Percentiles rank a stretch among this genome's conserved stretches.
Evolutionary conservation across 176 grass and related monocot species (phyloP).

Genomic region (Oryza meridionalis): DNA sequence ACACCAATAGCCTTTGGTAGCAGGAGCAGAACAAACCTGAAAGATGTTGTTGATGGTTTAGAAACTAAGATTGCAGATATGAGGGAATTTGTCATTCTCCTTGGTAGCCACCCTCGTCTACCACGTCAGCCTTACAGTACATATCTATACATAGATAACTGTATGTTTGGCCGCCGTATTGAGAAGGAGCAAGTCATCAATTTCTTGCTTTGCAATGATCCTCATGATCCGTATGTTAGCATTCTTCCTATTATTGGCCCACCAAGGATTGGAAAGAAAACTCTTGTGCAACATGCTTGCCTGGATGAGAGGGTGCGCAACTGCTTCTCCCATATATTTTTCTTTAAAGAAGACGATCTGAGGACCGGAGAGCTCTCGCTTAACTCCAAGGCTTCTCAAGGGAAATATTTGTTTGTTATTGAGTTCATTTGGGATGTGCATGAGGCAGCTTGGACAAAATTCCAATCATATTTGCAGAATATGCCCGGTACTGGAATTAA

Average conservation of each 20-base stretch:
- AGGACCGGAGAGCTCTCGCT: background rate
- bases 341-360: slow-evolving; percentile 27
- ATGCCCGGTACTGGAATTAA: slow-evolving; percentile 20
- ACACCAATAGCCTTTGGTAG: background rate
- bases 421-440: slow-evolving; percentile 27
- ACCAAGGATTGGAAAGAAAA: slow-evolving; percentile 48
- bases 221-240: background rate
- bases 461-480: slow-evolving; percentile 33
- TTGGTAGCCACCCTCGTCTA: slow-evolving; percentile 32
- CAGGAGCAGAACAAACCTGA: background rate
- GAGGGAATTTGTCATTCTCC: slow-evolving; percentile 40
- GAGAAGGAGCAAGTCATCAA: slow-evolving; percentile 47
- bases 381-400: background rate
- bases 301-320: slow-evolving; percentile 38
- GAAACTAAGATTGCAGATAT: slow-evolving; percentile 27
- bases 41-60: slow-evolving; percentile 26
- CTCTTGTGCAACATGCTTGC: slow-evolving; percentile 54
- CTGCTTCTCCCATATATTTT: slow-evolving; percentile 22
- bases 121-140: slow-evolving; percentile 18
- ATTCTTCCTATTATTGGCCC: slow-evolving; percentile 48
- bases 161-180: slow-evolving; percentile 34
- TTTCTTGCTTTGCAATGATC: slow-evolving; percentile 35
- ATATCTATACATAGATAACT: slow-evolving; percentile 40
- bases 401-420: slow-evolving; percentile 45
- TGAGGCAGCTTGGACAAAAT: slow-evolving; percentile 21